Conservation (phyloP, 345 rosid genomes). For the Citrus unshiu region DNA sequence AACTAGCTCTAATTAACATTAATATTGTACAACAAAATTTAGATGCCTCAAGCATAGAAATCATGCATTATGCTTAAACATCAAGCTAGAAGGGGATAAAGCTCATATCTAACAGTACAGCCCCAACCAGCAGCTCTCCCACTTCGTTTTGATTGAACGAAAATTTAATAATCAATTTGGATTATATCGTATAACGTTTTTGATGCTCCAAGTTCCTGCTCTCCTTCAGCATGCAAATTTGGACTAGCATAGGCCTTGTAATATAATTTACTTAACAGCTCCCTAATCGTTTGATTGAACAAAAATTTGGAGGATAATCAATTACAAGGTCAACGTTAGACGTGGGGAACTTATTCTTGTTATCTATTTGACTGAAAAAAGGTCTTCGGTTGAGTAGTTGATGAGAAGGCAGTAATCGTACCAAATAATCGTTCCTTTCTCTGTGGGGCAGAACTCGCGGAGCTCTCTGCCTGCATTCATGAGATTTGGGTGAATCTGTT, state of each 20-base stretch:
- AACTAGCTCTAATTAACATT: no score
- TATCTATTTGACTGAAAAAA: slow-evolving; percentile 5
- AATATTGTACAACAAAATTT: not conserved
- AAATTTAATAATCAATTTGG: no score
- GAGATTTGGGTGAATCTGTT: not conserved
- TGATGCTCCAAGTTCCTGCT: not conserved
- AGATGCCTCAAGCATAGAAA: not conserved
- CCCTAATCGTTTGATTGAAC: not conserved
- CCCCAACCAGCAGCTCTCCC: not conserved
- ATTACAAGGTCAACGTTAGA: not conserved
- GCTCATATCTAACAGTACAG: slow-evolving; percentile 10
- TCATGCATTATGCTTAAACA: not conserved
- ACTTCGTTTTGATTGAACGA: no score
- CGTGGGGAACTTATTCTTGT: not conserved
- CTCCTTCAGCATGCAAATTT: not conserved
- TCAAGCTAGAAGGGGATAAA: not conserved
- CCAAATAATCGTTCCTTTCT: slow-evolving; percentile 14
- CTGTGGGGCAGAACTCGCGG: not conserved
- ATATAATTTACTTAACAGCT: not conserved
- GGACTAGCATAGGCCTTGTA: not conserved
- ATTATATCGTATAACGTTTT: not conserved
- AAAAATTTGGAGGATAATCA: not conserved
- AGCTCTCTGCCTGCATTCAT: not conserved
- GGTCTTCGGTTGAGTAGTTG: not conserved
- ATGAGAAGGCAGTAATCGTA: slow-evolving; percentile 10